A percentile compares a stretch with the other conserved stretches of the same genome.
These are phyloP conservation scores for Dothiorella sarmentorum DNA, from an alignment of 2,329 filamentous ascomycete species.

Conservation along the genomic window DNA sequence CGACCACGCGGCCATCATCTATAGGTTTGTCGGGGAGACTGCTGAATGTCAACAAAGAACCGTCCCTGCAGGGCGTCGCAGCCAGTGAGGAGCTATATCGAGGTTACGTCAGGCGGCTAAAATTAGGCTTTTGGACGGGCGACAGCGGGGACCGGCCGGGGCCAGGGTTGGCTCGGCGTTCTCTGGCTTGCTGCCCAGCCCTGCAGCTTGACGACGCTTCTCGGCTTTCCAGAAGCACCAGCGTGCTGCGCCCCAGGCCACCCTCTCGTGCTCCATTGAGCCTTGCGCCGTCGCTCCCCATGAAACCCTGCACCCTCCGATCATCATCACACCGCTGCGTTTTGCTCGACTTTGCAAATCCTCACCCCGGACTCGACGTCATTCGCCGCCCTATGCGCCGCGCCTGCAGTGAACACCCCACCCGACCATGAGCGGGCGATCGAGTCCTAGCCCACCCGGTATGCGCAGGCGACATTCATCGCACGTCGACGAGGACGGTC, in stretches of 20 bases:
- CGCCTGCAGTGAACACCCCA: conserved; percentile 9
- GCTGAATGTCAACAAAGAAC: conserved; percentile 2
- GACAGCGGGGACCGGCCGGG: background rate
- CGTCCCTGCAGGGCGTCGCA: background rate
- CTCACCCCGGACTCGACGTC: conserved; percentile 5
- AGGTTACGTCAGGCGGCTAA: conserved; percentile 4
- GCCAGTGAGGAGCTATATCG: background rate
- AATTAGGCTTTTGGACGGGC: background rate
- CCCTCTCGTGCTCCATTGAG: background rate
- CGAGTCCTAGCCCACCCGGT: conserved; percentile 21
- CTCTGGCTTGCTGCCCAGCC: conserved; percentile 4
- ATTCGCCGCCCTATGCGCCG: background rate
- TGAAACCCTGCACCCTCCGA: background rate
- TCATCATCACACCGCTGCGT: background rate
- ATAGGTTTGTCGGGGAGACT: conserved; percentile 1
- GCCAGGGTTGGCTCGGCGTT: background rate
- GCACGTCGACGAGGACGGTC: conserved; percentile 27
- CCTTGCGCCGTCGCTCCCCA: background rate
- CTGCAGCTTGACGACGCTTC: conserved; percentile 1
- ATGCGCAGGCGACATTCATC: conserved; percentile 31
- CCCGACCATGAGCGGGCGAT: conserved; percentile 28
- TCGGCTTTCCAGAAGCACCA: conserved; percentile 12
- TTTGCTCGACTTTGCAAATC: background rate
- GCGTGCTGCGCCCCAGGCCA: conserved; percentile 3
- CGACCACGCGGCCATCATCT: background rate